These are phyloP conservation scores for Mycena epipterygia DNA, from an alignment of 768 basidiomycete genomes.

Conservation along the genomic window DNA sequence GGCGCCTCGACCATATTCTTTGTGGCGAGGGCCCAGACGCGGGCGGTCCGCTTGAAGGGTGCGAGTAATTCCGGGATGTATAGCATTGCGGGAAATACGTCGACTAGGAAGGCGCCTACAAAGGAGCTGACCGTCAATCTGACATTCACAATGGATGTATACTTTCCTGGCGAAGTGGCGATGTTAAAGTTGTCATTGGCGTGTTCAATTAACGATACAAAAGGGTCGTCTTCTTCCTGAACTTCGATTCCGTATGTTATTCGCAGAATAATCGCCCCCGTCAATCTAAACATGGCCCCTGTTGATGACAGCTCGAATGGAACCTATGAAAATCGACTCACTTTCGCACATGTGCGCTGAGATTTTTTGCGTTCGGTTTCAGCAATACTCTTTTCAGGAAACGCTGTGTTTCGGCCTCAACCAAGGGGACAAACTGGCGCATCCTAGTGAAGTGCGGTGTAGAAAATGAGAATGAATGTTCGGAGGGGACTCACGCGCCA, in stretches of 20 bases:
- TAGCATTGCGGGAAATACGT: conserved; percentile 57
- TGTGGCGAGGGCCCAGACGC: conserved; percentile 54
- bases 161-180: conserved; percentile 62
- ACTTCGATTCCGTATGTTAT: conserved; percentile 73
- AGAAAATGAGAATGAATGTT: too few relatives aligned
- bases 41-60: conserved; percentile 63
- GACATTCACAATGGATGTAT: conserved; percentile 23
- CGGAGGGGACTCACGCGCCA: too few relatives aligned
- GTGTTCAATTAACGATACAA: conserved; percentile 61
- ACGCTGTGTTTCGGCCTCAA: too few relatives aligned
- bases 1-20: conserved; percentile 58
- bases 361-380: too few relatives aligned
- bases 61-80: conserved; percentile 69
- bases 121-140: neutral
- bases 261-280: conserved; percentile 66
- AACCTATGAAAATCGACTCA: too few relatives aligned
- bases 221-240: conserved; percentile 64
- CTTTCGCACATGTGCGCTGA: too few relatives aligned
- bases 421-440: too few relatives aligned
- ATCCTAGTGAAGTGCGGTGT: too few relatives aligned
- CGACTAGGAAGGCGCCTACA: conserved; percentile 54
- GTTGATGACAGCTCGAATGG: neutral
- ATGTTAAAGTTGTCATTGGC: conserved; percentile 66
- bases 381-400: too few relatives aligned
- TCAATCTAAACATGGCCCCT: conserved; percentile 54